A percentile compares a stretch with the other conserved stretches of the same genome.
Conservation (phyloP, 108 stramenopile genomes). For the Cyclotella atomus region DNA sequence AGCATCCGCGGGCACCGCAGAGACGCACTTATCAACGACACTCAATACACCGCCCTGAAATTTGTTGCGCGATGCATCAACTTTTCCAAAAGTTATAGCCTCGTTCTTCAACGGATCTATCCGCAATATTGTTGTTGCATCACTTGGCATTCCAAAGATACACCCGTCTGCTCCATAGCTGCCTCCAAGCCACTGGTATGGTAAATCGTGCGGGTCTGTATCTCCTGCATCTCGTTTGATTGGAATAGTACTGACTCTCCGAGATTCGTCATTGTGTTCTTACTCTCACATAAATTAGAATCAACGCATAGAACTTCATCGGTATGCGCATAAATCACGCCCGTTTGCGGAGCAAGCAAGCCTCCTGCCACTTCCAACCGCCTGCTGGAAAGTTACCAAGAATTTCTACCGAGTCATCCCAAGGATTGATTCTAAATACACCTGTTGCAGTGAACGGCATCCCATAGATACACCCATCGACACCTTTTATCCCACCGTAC, state of each 20-base stretch:
- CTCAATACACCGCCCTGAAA: slow-evolving; percentile 78
- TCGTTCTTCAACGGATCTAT: slow-evolving; percentile 45
- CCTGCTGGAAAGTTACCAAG: slow-evolving; percentile 33
- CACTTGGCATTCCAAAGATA: slow-evolving; percentile 79
- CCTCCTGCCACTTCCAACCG: slow-evolving; percentile 62
- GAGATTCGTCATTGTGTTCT: slow-evolving; percentile 28
- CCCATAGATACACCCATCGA: slow-evolving; percentile 44
- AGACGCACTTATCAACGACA: slow-evolving; percentile 73
- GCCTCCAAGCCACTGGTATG: slow-evolving; percentile 68
- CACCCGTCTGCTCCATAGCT: slow-evolving; percentile 78
- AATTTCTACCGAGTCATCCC: slow-evolving; percentile 31
- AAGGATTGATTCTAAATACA: slow-evolving; percentile 40
- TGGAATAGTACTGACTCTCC: slow-evolving; percentile 44
- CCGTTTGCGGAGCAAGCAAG: slow-evolving; percentile 31
- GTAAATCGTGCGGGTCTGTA: slow-evolving; percentile 23
- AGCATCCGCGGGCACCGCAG: slow-evolving; percentile 77
- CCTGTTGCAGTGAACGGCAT: slow-evolving; percentile 47
- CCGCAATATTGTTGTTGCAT: slow-evolving; percentile 44
- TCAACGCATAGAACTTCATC: slow-evolving; percentile 46
- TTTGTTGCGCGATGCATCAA: slow-evolving; percentile 21
- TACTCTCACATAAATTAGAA: slow-evolving; percentile 38
- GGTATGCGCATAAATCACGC: slow-evolving; percentile 45
- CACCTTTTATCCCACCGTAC: slow-evolving; percentile 70
- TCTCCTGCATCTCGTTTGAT: slow-evolving; percentile 37
- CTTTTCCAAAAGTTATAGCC: slow-evolving; percentile 42